Evolutionary conservation across 345 rosid species (phyloP), one percentile per base, ranked within the genome.

Genomic region (Acer campestre): DNA sequence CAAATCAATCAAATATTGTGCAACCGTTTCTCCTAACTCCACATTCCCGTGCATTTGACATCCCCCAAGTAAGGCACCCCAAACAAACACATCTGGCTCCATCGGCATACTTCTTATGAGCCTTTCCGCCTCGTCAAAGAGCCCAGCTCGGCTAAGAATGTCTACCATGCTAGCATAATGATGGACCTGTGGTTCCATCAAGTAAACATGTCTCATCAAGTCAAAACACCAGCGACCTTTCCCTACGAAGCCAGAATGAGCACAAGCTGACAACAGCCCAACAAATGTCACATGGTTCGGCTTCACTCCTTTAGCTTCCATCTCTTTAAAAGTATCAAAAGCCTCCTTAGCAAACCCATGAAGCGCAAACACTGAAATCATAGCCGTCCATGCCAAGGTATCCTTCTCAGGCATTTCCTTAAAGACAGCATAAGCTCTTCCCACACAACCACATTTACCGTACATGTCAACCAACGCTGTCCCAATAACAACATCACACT

Each of bases 391-490:
- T 17, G 94, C 86, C 73, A 80, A 78, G 49, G 79, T 84, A 81
- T 90, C 92, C 81, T 78, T 88, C 73, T 72, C 38, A 48, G 88
- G 80, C 87, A 87, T 87, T 67, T 83, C 78, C 69, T 75, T 84
- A 20, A 88, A 90, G 61, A 84, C 82, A 18, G 71, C 84, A 70
- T 79, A 77, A 62, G 94, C 92, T 80, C 78, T 81, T 63, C 81
- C 84, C 27, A 87, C 73, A 61, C 80, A 80, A 35, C 92, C 92
- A 48, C 94, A 87, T 83, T 90, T 90, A 8, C 94, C 94, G 53
- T 88, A 88, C 94, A 88, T 90, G 79, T 90, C 90, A 51, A 90
- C 84, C 70, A 90, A 76, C 2, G 94, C 87, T 59, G 94, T 90
- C 20, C 78, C 81, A 14, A 85, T 78, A 35, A 88, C 89, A 82